Evolutionary conservation across 805 yeast species (phyloP).

Genomic region (Metschnikowia continentalis): DNA sequence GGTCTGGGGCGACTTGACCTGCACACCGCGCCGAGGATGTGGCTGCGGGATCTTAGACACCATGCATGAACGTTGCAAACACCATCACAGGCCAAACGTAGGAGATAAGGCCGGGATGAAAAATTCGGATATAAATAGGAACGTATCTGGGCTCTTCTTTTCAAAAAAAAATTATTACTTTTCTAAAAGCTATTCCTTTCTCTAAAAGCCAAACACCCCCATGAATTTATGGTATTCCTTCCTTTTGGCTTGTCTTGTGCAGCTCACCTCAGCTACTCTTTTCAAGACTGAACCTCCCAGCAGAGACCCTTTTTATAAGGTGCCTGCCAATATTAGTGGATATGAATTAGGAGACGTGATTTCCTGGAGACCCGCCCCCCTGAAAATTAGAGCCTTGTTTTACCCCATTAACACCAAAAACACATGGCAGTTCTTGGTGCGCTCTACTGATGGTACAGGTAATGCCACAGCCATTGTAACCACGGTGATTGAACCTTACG

Average conservation of each 20-base stretch:
- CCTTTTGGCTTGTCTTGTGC: background rate
- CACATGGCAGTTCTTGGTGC: slow-evolving; percentile 23
- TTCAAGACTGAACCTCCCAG: slow-evolving; percentile 2
- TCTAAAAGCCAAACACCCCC: background rate
- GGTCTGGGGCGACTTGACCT: no score
- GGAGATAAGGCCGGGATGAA: no score
- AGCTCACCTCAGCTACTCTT: background rate
- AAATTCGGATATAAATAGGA: no score
- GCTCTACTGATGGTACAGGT: slow-evolving; percentile 20
- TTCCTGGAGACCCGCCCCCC: slow-evolving; percentile 6
- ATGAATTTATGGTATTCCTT: background rate
- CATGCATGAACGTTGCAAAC: no score
- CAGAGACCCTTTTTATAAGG: slow-evolving; percentile 8
- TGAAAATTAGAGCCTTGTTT: slow-evolving; percentile 4
- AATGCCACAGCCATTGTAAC: slow-evolving; percentile 21
- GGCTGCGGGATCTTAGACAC: no score
- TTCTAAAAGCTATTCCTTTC: no score
- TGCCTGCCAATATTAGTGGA: slow-evolving; percentile 5
- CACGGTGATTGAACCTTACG: slow-evolving; percentile 20
- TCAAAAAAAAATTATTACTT: no score
- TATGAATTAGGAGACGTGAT: slow-evolving; percentile 9
- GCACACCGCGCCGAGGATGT: no score
- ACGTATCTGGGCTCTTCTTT: no score
- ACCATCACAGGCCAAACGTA: no score
- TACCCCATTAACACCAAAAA: slow-evolving; percentile 7